These are phyloP conservation scores for Leptographium lundbergii DNA, from an alignment of 2,329 filamentous ascomycete species.

Conservation along the genomic window DNA sequence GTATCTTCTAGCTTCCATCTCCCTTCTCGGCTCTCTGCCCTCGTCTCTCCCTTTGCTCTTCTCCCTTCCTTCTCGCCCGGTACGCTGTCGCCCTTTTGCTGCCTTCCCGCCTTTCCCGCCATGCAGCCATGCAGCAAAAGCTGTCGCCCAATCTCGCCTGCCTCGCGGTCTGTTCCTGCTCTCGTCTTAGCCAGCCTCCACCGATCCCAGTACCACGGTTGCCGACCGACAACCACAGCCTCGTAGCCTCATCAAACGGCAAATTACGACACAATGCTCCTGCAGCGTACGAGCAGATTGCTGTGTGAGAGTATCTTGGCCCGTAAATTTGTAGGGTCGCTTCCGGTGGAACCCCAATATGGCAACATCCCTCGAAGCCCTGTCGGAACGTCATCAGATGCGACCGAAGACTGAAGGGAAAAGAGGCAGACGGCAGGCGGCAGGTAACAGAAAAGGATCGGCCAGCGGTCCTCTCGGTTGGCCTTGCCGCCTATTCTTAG, in stretches of 20 bases:
- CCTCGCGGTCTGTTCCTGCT: not conserved
- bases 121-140: too few species aligned
- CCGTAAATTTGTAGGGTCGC: not conserved
- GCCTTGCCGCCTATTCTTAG: not conserved
- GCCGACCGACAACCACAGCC: not conserved
- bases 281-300: not conserved
- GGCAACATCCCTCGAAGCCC: not conserved
- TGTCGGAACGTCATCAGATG: not conserved
- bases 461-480: not conserved
- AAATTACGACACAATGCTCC: not conserved
- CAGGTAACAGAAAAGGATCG: not conserved
- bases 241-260: constrained; percentile 4
- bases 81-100: too few species aligned
- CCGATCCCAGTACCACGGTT: not conserved
- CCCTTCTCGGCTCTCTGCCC: too few species aligned
- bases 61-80: not conserved
- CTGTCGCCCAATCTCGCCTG: not conserved
- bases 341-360: not conserved
- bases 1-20: too few species aligned
- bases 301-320: not conserved
- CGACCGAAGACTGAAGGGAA: not conserved
- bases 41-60: not conserved
- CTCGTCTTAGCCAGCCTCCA: not conserved
- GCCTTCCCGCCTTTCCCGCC: too few species aligned
- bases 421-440: too few species aligned